Base-by-base conservation (phyloP, 1,139 yeast genomes). In the Yamadazyma trypodendri region DNA sequence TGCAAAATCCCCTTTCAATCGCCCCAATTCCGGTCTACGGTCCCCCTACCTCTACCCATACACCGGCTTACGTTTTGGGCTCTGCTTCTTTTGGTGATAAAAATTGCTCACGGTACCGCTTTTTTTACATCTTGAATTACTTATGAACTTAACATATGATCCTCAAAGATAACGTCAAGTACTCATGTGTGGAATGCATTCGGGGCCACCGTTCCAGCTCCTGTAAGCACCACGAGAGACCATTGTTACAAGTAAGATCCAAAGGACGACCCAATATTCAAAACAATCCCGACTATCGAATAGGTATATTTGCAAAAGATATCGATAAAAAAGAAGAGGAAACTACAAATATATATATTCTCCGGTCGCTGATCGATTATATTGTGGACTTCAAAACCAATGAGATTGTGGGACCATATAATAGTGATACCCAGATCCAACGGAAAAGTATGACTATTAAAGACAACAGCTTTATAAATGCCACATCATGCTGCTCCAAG, bases 201-300 rank as follows among this genome's bases (percentile, higher is more conserved):
- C 70, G 97, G 31, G 97, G 97, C 15, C 98, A 92, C 57, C 65
- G 98, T 31, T 85, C 96, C 3, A 81, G 94, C 3, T 79, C 83
- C 39, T 92, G 98, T 58, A 78, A 78, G 41, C 98, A 92, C 59
- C 79, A 84, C 33, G 71, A 76, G 36, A 70, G 96, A 35, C 89
- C 94, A 24, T 65, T 90, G 28, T 79, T 88, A 15, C 88, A 87
- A 50, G 96, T 90, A n/a, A 71, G 96, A 30, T 77, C 87, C 24
- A 76, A 95, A 42, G 97, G 97, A 0, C 65, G 97, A 35, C 97
- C 96, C 0, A 70, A 68, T 33, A 68, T 68, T 4, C 70, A 65
- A 40, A 72, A 72, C 21, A 69, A 70, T 44, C 73, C 74, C 16
- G 66, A 70, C 44, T 79, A 76, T 47, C 54, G 83, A 44, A 68